Evolutionary conservation across 2,329 filamentous ascomycete genomes (phyloP), one percentile per base, ranked within the genome.

Genomic region (Aspergillus versicolor): DNA sequence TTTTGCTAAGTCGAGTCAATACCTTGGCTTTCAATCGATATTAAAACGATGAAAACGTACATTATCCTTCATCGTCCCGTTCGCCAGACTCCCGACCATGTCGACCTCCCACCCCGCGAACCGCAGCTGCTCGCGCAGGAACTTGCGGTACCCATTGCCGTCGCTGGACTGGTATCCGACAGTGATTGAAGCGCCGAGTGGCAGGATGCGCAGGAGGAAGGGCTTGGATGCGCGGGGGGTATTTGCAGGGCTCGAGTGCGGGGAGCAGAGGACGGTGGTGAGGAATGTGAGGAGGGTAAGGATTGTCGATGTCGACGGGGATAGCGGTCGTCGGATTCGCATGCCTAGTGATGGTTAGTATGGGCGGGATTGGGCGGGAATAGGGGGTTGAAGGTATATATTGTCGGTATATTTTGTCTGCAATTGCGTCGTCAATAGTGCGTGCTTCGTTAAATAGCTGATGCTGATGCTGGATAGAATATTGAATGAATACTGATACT

Each of bases 101-200:
- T 70, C 60, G 6, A 70, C 68, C 27, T 65, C 53, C 65, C 66
- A 70, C 4, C 66, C 66, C 1, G 56, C 52, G 47, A 59, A 63
- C 8, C 64, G 62, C 8, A 80, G 67, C 51, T 69, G 56, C 38
- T 75, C 65, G 13, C 70, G 69, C 11, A 81, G 69, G 27, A 52
- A 44, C 45, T 73, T 60, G 8, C 76, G 72, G 55, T 78, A 79
- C 6, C 75, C 75, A 59, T 78, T 78, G 2, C 69, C 70, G 42
- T 65, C 65, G 8, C 52, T 54, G 1, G 67, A 69, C 9, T 40
- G 52, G 37, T 67, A 75, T 3, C 77, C 77, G 15, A 56, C 61
- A 0, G 73, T 76, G 43, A 76, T 75, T 2, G 72, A 75, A 15
- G 75, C 72, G 1, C 74, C 73, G 4, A 77, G 67, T 1, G 74